phyloP scores from a whole-genome alignment of 768 basidiomycete species.

The Fomitopsis serialis region DNA sequence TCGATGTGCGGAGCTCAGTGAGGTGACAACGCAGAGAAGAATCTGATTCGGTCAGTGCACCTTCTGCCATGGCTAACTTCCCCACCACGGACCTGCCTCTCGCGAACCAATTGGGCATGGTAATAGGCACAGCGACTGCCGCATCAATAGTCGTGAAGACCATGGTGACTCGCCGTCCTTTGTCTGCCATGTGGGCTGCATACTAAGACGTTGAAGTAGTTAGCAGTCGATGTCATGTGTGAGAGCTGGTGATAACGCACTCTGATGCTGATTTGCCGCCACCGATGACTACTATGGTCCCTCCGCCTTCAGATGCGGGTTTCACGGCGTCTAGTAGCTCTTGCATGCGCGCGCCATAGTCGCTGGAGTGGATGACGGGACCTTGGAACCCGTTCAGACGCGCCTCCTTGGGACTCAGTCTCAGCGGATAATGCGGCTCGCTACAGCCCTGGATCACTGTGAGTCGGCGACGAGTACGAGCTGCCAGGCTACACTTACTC shows the following conservation, averaged over 20 bases:
- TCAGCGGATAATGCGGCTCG: slow-evolving; percentile 22
- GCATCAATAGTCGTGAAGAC: slow-evolving; percentile 50
- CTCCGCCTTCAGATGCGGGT: slow-evolving; percentile 5
- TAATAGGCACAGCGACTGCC: slow-evolving; percentile 37
- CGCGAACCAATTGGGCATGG: slow-evolving; percentile 49
- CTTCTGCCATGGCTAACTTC: not conserved
- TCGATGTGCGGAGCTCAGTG: slow-evolving; percentile 41
- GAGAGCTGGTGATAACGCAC: slow-evolving; percentile 17
- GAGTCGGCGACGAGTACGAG: not conserved
- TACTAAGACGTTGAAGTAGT: slow-evolving; percentile 21
- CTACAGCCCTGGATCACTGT: slow-evolving; percentile 44
- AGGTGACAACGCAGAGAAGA: slow-evolving; percentile 30
- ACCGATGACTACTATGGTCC: slow-evolving; percentile 46
- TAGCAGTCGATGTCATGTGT: not conserved
- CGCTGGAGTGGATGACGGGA: not conserved
- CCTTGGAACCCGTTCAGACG: not conserved
- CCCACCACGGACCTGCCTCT: slow-evolving; percentile 43
- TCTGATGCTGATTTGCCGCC: slow-evolving; percentile 72
- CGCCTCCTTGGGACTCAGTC: not conserved
- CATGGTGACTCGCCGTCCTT: slow-evolving; percentile 41
- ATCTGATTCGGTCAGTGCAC: not conserved
- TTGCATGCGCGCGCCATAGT: not conserved
- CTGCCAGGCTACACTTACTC: slow-evolving; percentile 27
- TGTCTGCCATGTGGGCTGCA: slow-evolving; percentile 37
- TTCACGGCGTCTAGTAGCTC: not conserved